Evolutionary conservation across 2,329 filamentous ascomycete genomes (phyloP).

Genomic region (Fusarium piperis): DNA sequence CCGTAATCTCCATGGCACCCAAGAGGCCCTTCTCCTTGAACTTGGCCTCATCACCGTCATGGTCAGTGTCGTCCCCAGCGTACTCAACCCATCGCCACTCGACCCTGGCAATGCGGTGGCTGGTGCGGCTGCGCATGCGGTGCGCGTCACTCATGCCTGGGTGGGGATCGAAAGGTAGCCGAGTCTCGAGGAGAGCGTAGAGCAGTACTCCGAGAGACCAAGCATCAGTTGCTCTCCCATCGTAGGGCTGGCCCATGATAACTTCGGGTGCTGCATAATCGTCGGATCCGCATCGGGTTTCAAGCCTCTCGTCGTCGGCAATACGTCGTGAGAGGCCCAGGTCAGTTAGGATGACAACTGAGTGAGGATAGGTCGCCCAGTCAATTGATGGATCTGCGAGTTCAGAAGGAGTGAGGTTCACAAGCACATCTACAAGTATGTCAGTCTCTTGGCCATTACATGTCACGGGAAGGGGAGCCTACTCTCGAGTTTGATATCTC

Average conservation of each 20-base stretch:
- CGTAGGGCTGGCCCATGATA: conserved; percentile 93
- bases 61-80: conserved; percentile 85
- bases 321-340: conserved; percentile 89
- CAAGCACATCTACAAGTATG: conserved; percentile 76
- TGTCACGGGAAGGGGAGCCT: conserved; percentile 49
- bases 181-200: conserved; percentile 92
- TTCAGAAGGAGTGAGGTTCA: conserved; percentile 79
- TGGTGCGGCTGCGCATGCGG: conserved; percentile 81
- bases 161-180: conserved; percentile 90
- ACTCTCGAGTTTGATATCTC: conserved; percentile 98
- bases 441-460: conserved; percentile 1
- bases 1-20: conserved; percentile 83
- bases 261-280: conserved; percentile 98
- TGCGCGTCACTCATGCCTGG: conserved; percentile 81
- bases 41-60: conserved; percentile 72
- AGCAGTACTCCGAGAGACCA: conserved; percentile 95
- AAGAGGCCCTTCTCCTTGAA: conserved; percentile 72
- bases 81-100: conserved; percentile 96
- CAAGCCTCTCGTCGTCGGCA: conserved; percentile 86
- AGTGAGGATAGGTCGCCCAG: conserved; percentile 80
- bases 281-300: conserved; percentile 93
- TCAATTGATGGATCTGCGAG: conserved; percentile 71
- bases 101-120: conserved; percentile 92
- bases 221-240: conserved; percentile 89
- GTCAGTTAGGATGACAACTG: conserved; percentile 89